Conservation (phyloP, 257 asterid species). For the Knoxia roxburghii region DNA sequence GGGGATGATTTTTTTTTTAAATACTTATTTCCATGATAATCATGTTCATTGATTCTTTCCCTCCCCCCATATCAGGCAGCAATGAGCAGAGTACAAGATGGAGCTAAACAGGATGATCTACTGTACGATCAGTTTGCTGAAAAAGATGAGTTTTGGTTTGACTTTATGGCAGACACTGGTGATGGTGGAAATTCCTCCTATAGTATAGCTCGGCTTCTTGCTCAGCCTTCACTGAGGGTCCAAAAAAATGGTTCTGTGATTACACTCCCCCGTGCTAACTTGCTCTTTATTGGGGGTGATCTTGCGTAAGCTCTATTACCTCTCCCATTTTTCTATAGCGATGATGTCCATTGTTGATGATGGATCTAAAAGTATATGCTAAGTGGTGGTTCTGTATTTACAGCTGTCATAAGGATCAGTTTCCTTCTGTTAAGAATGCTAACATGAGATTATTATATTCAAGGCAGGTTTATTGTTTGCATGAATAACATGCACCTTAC, state of each 20-base stretch:
- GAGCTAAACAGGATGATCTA: constrained; percentile 71
- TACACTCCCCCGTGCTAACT: constrained; percentile 72
- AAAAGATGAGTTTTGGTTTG: constrained; percentile 92
- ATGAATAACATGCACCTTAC: too few relatives aligned
- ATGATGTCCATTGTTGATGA: too few relatives aligned
- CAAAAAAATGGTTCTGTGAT: constrained; percentile 42
- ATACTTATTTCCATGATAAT: not conserved
- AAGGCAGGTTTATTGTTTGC: too few relatives aligned
- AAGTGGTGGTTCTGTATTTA: too few relatives aligned
- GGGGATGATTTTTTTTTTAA: not conserved
- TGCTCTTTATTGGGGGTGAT: constrained; percentile 98
- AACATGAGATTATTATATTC: too few relatives aligned
- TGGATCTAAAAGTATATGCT: too few relatives aligned
- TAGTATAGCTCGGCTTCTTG: constrained; percentile 86
- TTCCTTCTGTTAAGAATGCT: too few relatives aligned
- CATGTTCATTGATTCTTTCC: not conserved
- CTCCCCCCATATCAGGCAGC: constrained; percentile 60
- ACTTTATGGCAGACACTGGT: constrained; percentile 99
- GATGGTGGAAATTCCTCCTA: constrained; percentile 98
- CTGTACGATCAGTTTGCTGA: constrained; percentile 81
- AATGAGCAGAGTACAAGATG: constrained; percentile 85
- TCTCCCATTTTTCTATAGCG: too few relatives aligned
- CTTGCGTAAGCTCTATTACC: constrained; percentile 78
- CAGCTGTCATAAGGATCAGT: too few relatives aligned
- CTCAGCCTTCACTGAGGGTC: constrained; percentile 74